phyloP scores from a whole-genome alignment of 164 flowering plant genomes.

The Malania oleifera region DNA sequence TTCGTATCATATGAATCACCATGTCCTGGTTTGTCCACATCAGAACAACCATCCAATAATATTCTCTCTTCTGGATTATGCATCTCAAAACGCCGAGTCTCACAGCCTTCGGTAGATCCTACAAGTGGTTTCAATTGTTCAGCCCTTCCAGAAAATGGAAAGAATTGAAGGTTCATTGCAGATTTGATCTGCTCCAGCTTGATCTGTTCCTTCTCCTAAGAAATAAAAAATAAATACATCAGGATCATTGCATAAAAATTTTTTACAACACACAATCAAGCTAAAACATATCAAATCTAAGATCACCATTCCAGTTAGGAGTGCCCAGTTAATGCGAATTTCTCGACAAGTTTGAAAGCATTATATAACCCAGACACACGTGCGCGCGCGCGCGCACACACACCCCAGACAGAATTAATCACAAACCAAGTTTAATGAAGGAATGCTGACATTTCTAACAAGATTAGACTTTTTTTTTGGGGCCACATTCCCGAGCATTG shows the following conservation, averaged over 20 bases:
- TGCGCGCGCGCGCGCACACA: too few species aligned
- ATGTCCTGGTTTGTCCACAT: constrained; percentile 20
- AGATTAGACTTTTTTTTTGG: constrained; percentile 47
- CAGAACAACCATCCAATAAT: constrained; percentile 31
- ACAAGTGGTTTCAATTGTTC: constrained; percentile 17
- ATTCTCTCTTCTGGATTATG: constrained; percentile 43
- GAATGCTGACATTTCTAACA: constrained; percentile 34
- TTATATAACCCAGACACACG: too few species aligned
- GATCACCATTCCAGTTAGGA: too few species aligned
- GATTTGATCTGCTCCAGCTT: constrained; percentile 84
- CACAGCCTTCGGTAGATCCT: constrained; percentile 11
- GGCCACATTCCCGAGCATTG: constrained; percentile 56
- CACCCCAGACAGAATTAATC: too few species aligned
- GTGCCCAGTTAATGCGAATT: too few species aligned
- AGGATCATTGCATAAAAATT: not conserved
- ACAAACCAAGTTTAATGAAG: not conserved
- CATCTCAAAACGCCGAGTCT: constrained; percentile 5
- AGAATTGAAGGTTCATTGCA: constrained; percentile 72
- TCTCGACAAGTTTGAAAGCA: too few species aligned
- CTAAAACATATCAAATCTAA: too few species aligned
- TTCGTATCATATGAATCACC: constrained; percentile 12
- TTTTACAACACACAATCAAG: too few species aligned
- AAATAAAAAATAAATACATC: not conserved
- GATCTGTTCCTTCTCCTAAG: constrained; percentile 39
- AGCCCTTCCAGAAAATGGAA: constrained; percentile 43